phyloP scores from a whole-genome alignment of 768 basidiomycete species.

The Hydnum rufescens region DNA sequence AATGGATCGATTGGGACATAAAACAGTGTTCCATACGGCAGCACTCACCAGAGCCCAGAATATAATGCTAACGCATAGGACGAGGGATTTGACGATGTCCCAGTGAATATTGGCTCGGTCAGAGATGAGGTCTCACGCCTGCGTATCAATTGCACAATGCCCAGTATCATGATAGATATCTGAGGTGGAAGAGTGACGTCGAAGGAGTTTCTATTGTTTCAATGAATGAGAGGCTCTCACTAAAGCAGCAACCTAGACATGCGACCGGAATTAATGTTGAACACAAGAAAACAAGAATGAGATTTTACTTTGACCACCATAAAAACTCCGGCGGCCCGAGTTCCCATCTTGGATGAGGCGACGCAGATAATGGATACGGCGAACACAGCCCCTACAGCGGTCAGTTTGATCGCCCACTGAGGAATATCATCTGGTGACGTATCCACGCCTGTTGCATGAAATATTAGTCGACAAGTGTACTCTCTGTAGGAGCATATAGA shows the following conservation, averaged over 20 bases:
- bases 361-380: constrained; percentile 63
- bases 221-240: constrained; percentile 23
- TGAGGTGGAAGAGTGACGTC: constrained; percentile 5
- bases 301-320: constrained; percentile 65
- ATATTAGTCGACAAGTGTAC: constrained; percentile 80
- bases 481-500: constrained; percentile 24
- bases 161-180: constrained; percentile 48
- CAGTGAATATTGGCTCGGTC: constrained; percentile 43
- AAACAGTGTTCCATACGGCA: not conserved
- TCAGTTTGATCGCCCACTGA: constrained; percentile 79
- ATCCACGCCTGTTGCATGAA: constrained; percentile 48
- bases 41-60: constrained; percentile 49
- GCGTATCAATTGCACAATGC: constrained; percentile 52
- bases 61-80: constrained; percentile 86
- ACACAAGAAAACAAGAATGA: not conserved
- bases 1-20: not conserved
- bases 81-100: constrained; percentile 58
- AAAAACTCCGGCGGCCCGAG: constrained; percentile 69
- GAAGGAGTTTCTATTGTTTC: constrained; percentile 1
- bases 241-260: constrained; percentile 36
- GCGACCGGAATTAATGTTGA: not conserved
- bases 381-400: constrained; percentile 52
- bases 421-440: constrained; percentile 64
- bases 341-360: constrained; percentile 54
- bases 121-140: constrained; percentile 55